Conservation (phyloP, 345 rosid genomes). For the Sisymbrium irio region DNA sequence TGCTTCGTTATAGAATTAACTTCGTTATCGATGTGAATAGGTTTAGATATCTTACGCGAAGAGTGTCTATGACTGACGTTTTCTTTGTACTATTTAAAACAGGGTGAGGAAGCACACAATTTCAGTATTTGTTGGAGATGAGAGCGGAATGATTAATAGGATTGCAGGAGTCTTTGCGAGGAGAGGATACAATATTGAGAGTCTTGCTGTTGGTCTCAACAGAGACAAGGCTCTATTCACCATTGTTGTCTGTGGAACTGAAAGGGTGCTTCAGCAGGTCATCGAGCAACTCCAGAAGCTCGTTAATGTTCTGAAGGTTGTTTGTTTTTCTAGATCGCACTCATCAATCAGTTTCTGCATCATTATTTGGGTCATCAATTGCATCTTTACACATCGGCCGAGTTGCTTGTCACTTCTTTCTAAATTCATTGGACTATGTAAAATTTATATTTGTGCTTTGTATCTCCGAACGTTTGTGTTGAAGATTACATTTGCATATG, state of each 20-base stretch:
- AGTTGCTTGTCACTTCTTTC: neutral
- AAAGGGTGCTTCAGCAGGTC: slow-evolving; percentile 75
- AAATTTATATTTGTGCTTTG: neutral
- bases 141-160: slow-evolving; percentile 95
- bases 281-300: slow-evolving; percentile 95
- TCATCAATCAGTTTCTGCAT: slow-evolving; percentile 1
- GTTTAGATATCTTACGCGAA: neutral
- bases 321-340: neutral
- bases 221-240: slow-evolving; percentile 93
- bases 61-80: neutral
- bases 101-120: slow-evolving; percentile 83
- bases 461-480: neutral
- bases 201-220: slow-evolving; percentile 95
- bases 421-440: neutral
- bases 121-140: slow-evolving; percentile 95
- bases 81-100: neutral
- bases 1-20: neutral
- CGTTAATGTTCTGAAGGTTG: slow-evolving; percentile 89
- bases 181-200: slow-evolving; percentile 93
- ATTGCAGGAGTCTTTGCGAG: slow-evolving; percentile 97
- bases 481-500: neutral
- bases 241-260: slow-evolving; percentile 86
- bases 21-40: neutral
- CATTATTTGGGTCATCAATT: neutral
- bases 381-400: neutral